Conservation (phyloP, 176 grass and related monocot genomes). For the Elaeis guineensis region DNA sequence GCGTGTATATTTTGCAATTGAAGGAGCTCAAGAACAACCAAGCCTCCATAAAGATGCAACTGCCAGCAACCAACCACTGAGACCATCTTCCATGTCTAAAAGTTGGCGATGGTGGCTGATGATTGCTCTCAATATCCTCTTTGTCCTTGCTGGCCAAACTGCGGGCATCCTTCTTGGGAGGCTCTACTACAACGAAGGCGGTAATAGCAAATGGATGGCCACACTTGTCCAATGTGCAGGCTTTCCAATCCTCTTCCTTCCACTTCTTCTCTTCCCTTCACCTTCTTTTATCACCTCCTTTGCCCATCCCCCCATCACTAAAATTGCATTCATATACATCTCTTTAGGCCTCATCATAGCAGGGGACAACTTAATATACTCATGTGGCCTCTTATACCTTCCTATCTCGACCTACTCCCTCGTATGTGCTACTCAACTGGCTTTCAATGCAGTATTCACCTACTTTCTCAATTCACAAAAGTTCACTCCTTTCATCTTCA, state of each 20-base stretch:
- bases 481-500: conserved; percentile 60
- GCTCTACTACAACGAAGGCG: conserved; percentile 17
- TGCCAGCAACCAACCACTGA: no score
- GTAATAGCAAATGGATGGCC: conserved; percentile 21
- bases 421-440: conserved; percentile 58
- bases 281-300: not conserved
- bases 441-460: conserved; percentile 66
- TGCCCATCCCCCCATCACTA: conserved; percentile 1
- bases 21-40: no score
- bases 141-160: conserved; percentile 20
- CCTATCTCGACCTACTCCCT: conserved; percentile 85
- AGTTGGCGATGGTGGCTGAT: conserved; percentile 36
- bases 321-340: conserved; percentile 34
- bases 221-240: conserved; percentile 15
- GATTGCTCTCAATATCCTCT: conserved; percentile 11
- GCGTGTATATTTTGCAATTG: no score
- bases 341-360: conserved; percentile 37
- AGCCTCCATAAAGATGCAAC: no score
- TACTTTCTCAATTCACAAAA: conserved; percentile 66
- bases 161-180: not conserved
- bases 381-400: conserved; percentile 67
- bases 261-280: not conserved
- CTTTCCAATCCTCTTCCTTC: conserved; percentile 6
- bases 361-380: conserved; percentile 76
- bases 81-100: not conserved